A percentile compares a stretch with the other conserved stretches of the same genome.
Evolutionary conservation across 1,284 basidiomycete species (phyloP).

Genomic region (Mycosarcoma mackinlayi): DNA sequence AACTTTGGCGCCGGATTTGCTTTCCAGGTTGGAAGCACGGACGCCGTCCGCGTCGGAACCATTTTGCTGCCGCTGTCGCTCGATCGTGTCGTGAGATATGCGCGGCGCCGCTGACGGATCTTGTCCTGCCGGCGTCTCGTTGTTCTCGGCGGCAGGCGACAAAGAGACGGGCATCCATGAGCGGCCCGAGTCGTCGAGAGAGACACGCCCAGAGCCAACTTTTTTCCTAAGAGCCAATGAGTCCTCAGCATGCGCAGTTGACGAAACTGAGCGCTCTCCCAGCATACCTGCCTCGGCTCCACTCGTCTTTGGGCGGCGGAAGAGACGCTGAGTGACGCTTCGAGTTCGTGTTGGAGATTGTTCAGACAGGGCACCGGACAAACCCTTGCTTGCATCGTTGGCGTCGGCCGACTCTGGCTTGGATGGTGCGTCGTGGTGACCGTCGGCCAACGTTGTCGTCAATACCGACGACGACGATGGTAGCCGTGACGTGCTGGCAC

Average conservation of each 20-base stretch:
- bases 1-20: conserved; percentile 10
- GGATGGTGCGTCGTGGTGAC: background rate
- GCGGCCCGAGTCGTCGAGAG: conserved; percentile 29
- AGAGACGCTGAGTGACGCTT: conserved; percentile 17
- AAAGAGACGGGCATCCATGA: conserved; percentile 11
- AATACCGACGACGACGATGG: conserved; percentile 11
- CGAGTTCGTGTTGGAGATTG: conserved; percentile 7
- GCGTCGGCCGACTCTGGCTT: background rate
- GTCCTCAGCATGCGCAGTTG: background rate
- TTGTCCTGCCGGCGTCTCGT: conserved; percentile 22
- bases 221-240: background rate
- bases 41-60: background rate
- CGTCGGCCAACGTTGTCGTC: background rate
- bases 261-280: conserved; percentile 6
- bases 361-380: conserved; percentile 1
- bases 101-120: conserved; percentile 8
- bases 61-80: conserved; percentile 8
- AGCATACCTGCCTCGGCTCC: conserved; percentile 23
- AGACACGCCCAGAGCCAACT: conserved; percentile 21
- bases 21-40: conserved; percentile 10
- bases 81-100: conserved; percentile 1
- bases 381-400: background rate
- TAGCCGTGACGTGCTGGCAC: conserved; percentile 30
- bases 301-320: conserved; percentile 40
- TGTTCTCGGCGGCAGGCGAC: conserved; percentile 19